Percentiles rank a stretch among this genome's conserved stretches.
Conservation (phyloP, 2,329 filamentous ascomycete species). For the Fusarium tuaranense region DNA sequence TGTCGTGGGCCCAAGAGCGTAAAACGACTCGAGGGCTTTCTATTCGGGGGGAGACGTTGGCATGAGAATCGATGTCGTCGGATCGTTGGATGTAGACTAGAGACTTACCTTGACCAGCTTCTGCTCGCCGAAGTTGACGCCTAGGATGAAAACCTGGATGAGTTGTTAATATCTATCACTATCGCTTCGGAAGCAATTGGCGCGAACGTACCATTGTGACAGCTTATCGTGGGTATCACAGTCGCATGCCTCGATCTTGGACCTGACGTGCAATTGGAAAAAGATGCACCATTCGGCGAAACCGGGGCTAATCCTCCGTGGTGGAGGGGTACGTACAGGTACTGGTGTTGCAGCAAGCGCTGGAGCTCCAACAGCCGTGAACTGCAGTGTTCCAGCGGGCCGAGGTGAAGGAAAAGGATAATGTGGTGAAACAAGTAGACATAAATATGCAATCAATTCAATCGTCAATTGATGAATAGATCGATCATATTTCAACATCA, state of each 20-base stretch:
- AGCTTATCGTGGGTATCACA: constrained; percentile 32
- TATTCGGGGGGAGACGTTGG: constrained; percentile 41
- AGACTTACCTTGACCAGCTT: constrained; percentile 82
- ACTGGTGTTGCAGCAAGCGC: background rate
- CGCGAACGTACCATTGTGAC: constrained; percentile 39
- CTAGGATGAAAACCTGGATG: constrained; percentile 82
- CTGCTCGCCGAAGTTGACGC: constrained; percentile 85
- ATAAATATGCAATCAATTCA: background rate
- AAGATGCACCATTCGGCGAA: constrained; percentile 44
- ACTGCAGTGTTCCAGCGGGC: background rate
- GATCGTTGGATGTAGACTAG: background rate
- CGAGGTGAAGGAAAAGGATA: background rate
- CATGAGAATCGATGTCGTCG: constrained; percentile 20
- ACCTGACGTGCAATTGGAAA: constrained; percentile 29
- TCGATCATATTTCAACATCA: background rate
- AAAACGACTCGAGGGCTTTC: constrained; percentile 87
- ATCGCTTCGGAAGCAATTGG: background rate
- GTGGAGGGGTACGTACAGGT: background rate
- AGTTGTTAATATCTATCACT: background rate
- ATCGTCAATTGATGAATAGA: background rate
- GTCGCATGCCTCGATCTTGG: constrained; percentile 39
- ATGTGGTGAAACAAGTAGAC: background rate
- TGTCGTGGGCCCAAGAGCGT: constrained; percentile 79
- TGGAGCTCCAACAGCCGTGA: background rate
- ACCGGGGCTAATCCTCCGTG: constrained; percentile 41